phyloP scores from a whole-genome alignment of 306 rosid genomes.

The Clitoria ternatea region DNA sequence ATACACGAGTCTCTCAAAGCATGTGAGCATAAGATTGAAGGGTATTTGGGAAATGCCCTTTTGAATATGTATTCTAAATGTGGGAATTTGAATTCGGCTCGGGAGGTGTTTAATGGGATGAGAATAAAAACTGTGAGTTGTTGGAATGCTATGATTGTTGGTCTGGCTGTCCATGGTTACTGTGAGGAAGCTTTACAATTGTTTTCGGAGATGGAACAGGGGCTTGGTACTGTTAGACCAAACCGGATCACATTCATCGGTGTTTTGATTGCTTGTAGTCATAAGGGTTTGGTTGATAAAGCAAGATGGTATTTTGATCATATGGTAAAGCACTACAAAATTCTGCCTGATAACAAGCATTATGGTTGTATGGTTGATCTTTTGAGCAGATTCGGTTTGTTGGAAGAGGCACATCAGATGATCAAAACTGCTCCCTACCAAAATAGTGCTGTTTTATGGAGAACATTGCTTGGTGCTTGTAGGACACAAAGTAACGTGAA shows the following conservation, averaged over 20 bases:
- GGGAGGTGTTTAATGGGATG: constrained; percentile 52
- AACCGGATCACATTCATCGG: constrained; percentile 58
- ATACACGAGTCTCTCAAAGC: constrained; percentile 41
- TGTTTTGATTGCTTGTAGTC: constrained; percentile 66
- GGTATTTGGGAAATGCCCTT: constrained; percentile 60
- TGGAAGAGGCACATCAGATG: constrained; percentile 51
- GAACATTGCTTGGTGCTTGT: constrained; percentile 68
- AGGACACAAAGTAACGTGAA: constrained; percentile 45
- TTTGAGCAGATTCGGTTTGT: constrained; percentile 57
- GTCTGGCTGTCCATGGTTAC: constrained; percentile 66
- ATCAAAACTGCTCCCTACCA: constrained; percentile 33
- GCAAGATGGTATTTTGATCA: constrained; percentile 48
- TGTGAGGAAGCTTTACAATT: constrained; percentile 46
- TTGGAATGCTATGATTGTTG: constrained; percentile 75
- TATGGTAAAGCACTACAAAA: constrained; percentile 40
- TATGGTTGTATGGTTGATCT: constrained; percentile 73
- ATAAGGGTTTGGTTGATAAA: constrained; percentile 64
- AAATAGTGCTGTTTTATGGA: constrained; percentile 48
- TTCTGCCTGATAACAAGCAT: constrained; percentile 55
- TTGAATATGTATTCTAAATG: constrained; percentile 69
- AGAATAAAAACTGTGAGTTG: constrained; percentile 53
- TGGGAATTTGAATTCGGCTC: constrained; percentile 56
- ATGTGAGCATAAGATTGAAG: constrained; percentile 42
- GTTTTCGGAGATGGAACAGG: constrained; percentile 47
- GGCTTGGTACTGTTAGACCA: constrained; percentile 38